Evolutionary conservation across 192 early-diverging fungal species (phyloP), one percentile per base, ranked within the genome.

Genomic region (Podila epicladia): DNA sequence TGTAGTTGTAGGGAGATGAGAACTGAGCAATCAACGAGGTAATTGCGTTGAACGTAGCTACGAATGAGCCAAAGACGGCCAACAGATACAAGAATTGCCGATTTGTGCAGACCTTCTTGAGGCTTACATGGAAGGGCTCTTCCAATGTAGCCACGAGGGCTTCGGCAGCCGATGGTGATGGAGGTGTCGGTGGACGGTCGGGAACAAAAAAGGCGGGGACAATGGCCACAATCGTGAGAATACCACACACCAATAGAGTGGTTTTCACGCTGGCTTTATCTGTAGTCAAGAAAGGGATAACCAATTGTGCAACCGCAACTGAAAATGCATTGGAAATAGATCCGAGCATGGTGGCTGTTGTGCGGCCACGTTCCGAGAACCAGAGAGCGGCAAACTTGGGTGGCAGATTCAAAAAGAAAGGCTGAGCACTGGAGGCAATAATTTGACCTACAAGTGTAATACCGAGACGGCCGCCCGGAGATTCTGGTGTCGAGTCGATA

Each of bases 341-440:
- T 20, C 85, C 84, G 33, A 84, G 82, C 85, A 88, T 86, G 57
- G 73, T 84, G 4, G 87, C 87, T 7, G 85, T 85, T 13, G 85
- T 80, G 26, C 87, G 74, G 12, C 80, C 87, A 58, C 74, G 72
- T 12, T 83, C 71, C 3, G 82, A 71, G 71, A 90, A 90, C 89
- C 87, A 90, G 41, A 82, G 69, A 32, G 83, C 82, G 31, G 86
- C 85, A 60, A 85, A 90, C 85, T 90, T 87, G 31, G 89, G 85
- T 17, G 87, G 85, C 15, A 84, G 67, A 28, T 88, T 87, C 37
- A 90, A 67, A 58, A 90, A 84, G 82, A 90, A 90, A 6, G 86
- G 84, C 59, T 88, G 84, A 17, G 86, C 87, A 41, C 79, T 28
- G 2, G 84, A 84, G 22, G 74, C 80, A 53, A 90, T 62, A 53